Conservation (phyloP, 2,329 filamentous ascomycete genomes). For the Acephala macrosclerotiorum region DNA sequence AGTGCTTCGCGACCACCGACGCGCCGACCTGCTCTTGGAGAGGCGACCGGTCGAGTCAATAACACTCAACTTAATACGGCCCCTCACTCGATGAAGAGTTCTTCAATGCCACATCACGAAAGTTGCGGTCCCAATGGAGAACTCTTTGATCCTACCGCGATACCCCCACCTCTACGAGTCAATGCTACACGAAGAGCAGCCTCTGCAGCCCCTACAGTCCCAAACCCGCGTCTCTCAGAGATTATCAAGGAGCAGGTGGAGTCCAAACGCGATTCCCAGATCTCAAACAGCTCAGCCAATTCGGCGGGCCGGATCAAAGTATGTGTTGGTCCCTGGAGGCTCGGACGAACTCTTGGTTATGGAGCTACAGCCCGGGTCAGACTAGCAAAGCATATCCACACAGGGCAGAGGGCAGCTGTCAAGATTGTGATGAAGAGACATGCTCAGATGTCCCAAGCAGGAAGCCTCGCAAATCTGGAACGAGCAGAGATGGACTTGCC, state of each 20-base stretch:
- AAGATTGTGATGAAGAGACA: slow-evolving; percentile 93
- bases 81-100: slow-evolving; percentile 14
- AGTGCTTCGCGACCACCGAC: slow-evolving; percentile 36
- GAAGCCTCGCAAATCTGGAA: slow-evolving; percentile 85
- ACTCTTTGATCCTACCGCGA: slow-evolving; percentile 7
- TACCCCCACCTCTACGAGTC: background rate
- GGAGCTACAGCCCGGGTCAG: slow-evolving; percentile 90
- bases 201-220: slow-evolving; percentile 17
- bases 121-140: slow-evolving; percentile 25
- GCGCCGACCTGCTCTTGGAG: slow-evolving; percentile 43
- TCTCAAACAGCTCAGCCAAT: slow-evolving; percentile 46
- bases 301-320: slow-evolving; percentile 58
- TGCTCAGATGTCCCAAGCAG: slow-evolving; percentile 81
- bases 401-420: slow-evolving; percentile 84
- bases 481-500: slow-evolving; percentile 69
- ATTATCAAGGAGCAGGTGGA: slow-evolving; percentile 45
- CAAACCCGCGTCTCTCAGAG: slow-evolving; percentile 44
- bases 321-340: slow-evolving; percentile 91
- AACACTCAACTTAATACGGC: slow-evolving; percentile 33
- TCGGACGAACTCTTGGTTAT: slow-evolving; percentile 88
- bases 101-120: slow-evolving; percentile 38
- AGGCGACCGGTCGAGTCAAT: slow-evolving; percentile 43
- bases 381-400: slow-evolving; percentile 80
- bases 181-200: background rate
- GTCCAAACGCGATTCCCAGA: slow-evolving; percentile 48